phyloP scores from a whole-genome alignment of 169 alveolate species.

The Cryptosporidium sp. region DNA sequence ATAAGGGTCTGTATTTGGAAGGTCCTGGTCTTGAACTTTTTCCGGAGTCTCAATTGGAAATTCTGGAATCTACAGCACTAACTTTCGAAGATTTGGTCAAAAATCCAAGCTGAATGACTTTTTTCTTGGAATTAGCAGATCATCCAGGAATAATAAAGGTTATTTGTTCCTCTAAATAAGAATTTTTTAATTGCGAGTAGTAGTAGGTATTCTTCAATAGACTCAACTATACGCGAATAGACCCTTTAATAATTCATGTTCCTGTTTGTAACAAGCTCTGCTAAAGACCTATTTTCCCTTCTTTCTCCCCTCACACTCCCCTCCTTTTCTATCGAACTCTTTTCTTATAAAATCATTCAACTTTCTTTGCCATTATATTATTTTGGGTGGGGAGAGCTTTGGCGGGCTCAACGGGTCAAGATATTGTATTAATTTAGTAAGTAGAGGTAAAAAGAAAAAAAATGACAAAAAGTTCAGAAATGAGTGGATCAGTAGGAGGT shows the following conservation, averaged over 20 bases:
- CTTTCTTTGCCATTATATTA: not conserved
- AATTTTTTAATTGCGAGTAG: not conserved
- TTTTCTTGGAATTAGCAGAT: not conserved
- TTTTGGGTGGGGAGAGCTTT: slow-evolving; percentile 7
- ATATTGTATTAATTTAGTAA: not conserved
- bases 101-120: not conserved
- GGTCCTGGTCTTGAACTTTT: not conserved
- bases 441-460: not conserved
- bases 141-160: not conserved
- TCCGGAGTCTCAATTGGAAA: not conserved
- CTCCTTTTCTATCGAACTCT: not conserved
- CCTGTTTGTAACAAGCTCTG: not conserved
- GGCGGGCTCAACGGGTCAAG: not conserved
- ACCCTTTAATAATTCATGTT: not conserved
- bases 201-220: not conserved
- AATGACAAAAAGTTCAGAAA: not conserved
- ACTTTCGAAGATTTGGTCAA: not conserved
- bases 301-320: not conserved
- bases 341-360: not conserved
- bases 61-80: not conserved
- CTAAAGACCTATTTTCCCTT: not conserved
- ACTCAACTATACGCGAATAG: not conserved
- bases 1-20: not conserved
- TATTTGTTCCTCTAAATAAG: too few relatives aligned
- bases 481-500: not conserved